These are phyloP conservation scores for Plectosphaerella cucumerina DNA, from an alignment of 2,329 filamentous ascomycete species.

Conservation along the genomic window DNA sequence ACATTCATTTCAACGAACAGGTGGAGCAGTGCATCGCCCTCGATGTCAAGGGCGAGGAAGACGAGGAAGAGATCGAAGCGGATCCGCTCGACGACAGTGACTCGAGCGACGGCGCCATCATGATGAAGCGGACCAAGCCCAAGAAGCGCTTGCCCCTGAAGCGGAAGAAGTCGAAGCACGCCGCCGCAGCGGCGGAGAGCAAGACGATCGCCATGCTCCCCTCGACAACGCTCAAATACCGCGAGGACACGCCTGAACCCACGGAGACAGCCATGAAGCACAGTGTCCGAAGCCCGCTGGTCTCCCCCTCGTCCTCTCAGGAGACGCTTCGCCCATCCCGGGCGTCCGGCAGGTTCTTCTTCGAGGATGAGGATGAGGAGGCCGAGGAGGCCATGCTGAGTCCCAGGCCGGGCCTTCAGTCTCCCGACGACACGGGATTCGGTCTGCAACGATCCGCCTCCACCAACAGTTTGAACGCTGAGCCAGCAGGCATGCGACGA, in stretches of 20 bases:
- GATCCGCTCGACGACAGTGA: conserved; percentile 49
- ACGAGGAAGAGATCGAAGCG: conserved; percentile 56
- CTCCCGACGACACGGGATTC: conserved; percentile 11
- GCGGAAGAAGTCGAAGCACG: conserved; percentile 34
- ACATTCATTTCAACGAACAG: conserved; percentile 95
- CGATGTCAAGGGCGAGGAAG: conserved; percentile 76
- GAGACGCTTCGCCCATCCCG: conserved; percentile 74
- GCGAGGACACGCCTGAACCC: conserved; percentile 69
- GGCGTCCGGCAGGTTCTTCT: conserved; percentile 59
- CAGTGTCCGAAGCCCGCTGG: conserved; percentile 43
- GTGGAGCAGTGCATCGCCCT: conserved; percentile 95
- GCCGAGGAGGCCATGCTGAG: conserved; percentile 42
- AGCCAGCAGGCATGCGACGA: conserved; percentile 63
- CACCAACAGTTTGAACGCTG: conserved; percentile 42
- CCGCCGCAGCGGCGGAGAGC: conserved; percentile 56
- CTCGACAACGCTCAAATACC: conserved; percentile 82
- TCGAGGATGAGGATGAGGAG: conserved; percentile 56
- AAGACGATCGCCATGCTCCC: conserved; percentile 87
- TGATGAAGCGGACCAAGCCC: conserved; percentile 69
- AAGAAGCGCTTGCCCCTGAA: conserved; percentile 54
- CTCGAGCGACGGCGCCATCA: conserved; percentile 73
- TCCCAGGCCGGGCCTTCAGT: conserved; percentile 12
- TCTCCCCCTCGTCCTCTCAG: conserved; percentile 75
- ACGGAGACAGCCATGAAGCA: conserved; percentile 60
- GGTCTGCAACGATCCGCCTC: conserved; percentile 46